Evolutionary conservation across 106 monocot species (phyloP), one percentile per base, ranked within the genome.

Genomic region (Dioscorea alata): DNA sequence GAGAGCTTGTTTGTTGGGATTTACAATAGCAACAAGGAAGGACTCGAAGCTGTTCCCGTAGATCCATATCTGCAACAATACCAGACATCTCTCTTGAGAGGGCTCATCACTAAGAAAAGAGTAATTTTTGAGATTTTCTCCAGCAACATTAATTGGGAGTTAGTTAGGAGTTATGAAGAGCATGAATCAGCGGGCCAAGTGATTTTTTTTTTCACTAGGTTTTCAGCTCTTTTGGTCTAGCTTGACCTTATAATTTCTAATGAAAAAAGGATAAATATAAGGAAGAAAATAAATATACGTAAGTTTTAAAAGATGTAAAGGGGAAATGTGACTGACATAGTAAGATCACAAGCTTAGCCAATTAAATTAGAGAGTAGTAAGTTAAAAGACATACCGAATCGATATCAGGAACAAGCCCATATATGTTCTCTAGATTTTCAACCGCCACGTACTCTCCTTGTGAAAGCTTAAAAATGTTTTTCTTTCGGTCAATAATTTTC

Each of bases 401-500:
- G 58, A 83, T 74, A 12, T 61, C 82, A 50, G 88, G 67, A 56
- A 75, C 69, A 35, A 77, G 73, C 57, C 88, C 78, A 69, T 92
- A 96, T 33, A 96, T 77, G 68, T 89, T 96, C 68, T 96, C 96
- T 57, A 96, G 85, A 69, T 92, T 86, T 59, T 96, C 96, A 50
- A 92, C 89, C n/a, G 96, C 89, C 65, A 96, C 92, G 79, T 92
- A 96, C 71, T 96, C 96, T 65, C 96, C 91, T 72, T 96, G 96
- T 54, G 92, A 96, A 63, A 96, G 92, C 78, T 96, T 96, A 65
- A 96, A 92, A 61, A 96, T 96, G 50, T 96, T 96, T 73, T 96
- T 96, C 72, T 89, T 96, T 57, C 96, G 67, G 72, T 96, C 96
- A 70, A 96, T 96, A 49, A 96, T 84, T 65, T 92, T 96, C 81